These are phyloP conservation scores for Penicillium alfredii DNA, from an alignment of 495 filamentous ascomycete species.

Conservation along the genomic window DNA sequence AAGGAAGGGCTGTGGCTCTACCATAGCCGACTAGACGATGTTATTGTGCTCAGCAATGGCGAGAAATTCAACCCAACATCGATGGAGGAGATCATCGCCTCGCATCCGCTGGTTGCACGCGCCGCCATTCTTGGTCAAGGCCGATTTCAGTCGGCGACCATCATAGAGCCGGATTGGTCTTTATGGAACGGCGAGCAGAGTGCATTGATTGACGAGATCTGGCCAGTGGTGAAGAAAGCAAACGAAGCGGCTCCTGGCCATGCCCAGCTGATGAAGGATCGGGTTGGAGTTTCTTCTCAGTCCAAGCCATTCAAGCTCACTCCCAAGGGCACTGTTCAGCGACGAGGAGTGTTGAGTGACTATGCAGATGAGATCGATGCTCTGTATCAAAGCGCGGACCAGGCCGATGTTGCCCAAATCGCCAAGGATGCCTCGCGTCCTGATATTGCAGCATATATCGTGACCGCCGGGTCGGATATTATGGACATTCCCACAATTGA, in stretches of 20 bases:
- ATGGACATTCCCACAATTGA: neutral
- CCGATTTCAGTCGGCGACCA: conserved; percentile 45
- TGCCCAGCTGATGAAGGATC: conserved; percentile 6
- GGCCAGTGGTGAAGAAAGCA: conserved; percentile 37
- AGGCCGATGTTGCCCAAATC: conserved; percentile 5
- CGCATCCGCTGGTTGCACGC: conserved; percentile 39
- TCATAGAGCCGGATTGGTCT: conserved; percentile 41
- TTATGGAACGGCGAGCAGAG: conserved; percentile 36
- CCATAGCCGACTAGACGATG: conserved; percentile 50
- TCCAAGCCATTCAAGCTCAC: conserved; percentile 46
- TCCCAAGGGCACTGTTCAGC: conserved; percentile 49
- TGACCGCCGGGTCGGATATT: conserved; percentile 1
- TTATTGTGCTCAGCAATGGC: conserved; percentile 59
- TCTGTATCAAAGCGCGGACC: conserved; percentile 27
- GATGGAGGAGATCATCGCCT: conserved; percentile 43
- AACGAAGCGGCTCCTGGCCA: conserved; percentile 7
- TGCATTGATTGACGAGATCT: conserved; percentile 51
- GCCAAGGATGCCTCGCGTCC: conserved; percentile 1
- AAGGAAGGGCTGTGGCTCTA: conserved; percentile 53
- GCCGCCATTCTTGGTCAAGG: conserved; percentile 47
- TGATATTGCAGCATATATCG: conserved; percentile 2
- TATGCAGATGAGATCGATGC: conserved; percentile 47
- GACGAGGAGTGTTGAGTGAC: conserved; percentile 35
- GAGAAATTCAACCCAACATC: conserved; percentile 57
- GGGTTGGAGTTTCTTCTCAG: conserved; percentile 26